These are phyloP conservation scores for Rhizophagus prolifer DNA, from an alignment of 192 early-diverging fungal species.

Conservation along the genomic window DNA sequence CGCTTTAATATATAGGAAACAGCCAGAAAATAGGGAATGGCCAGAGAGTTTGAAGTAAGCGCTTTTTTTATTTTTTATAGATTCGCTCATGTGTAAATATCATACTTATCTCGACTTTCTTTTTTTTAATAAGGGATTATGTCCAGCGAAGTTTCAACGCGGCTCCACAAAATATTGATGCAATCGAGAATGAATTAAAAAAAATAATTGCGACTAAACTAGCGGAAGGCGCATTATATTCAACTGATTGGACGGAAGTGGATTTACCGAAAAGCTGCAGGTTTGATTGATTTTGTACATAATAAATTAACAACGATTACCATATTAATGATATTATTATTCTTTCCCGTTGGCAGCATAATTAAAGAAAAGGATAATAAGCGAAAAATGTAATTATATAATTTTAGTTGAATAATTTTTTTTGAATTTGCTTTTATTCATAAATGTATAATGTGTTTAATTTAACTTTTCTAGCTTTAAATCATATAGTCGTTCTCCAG, in stretches of 20 bases:
- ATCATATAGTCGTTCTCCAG: not conserved
- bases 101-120: slow-evolving; percentile 10
- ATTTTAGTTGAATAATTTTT: no score
- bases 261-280: slow-evolving; percentile 58
- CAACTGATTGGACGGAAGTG: slow-evolving; percentile 71
- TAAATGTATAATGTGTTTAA: slow-evolving; percentile 15
- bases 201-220: slow-evolving; percentile 52
- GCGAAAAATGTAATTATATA: slow-evolving; percentile 4
- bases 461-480: not conserved
- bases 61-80: not conserved
- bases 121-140: slow-evolving; percentile 39
- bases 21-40: slow-evolving; percentile 20
- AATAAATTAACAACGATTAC: not conserved
- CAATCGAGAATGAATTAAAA: slow-evolving; percentile 57
- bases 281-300: not conserved
- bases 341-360: not conserved
- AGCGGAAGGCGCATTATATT: slow-evolving; percentile 43
- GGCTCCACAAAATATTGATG: slow-evolving; percentile 38
- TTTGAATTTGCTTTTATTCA: slow-evolving; percentile 14
- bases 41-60: slow-evolving; percentile 28
- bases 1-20: not conserved
- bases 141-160: slow-evolving; percentile 40
- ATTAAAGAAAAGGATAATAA: not conserved
- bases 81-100: not conserved
- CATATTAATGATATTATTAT: not conserved